These are phyloP conservation scores for Cornus controversa DNA, from an alignment of 148 eudicot genomes.

Conservation along the genomic window DNA sequence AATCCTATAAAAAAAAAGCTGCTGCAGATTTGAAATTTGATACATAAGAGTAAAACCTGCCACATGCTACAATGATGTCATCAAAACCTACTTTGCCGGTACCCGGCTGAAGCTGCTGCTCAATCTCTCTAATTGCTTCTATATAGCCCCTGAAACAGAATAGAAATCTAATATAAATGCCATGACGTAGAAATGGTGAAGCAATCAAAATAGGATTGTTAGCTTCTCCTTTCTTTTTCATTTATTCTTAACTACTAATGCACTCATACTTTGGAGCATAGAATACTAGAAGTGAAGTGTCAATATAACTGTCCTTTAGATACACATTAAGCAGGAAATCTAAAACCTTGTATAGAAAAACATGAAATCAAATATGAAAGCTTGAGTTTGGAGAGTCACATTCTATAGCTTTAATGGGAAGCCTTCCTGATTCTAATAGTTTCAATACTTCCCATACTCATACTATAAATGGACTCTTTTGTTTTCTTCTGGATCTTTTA, in stretches of 20 bases:
- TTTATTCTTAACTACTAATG: neutral
- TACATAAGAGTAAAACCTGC: constrained; percentile 55
- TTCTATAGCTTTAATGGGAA: too few relatives aligned
- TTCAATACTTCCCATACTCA: too few relatives aligned
- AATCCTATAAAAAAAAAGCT: constrained; percentile 3
- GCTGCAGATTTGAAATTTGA: neutral
- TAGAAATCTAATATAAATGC: constrained; percentile 3
- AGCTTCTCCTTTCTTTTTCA: neutral
- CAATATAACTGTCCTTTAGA: neutral
- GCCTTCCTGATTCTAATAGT: too few relatives aligned
- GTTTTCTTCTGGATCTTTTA: too few relatives aligned
- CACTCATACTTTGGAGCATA: neutral
- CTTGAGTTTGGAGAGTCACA: neutral
- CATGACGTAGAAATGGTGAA: neutral
- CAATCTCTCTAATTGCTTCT: constrained; percentile 86
- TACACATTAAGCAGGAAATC: neutral
- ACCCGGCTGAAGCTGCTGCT: constrained; percentile 55
- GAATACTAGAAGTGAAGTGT: neutral
- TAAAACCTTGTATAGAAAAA: neutral
- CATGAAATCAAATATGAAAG: neutral
- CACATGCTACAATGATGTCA: constrained; percentile 96
- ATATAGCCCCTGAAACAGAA: constrained; percentile 78
- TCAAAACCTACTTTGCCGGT: constrained; percentile 53
- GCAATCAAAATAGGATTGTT: neutral
- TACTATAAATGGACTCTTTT: too few relatives aligned